These are phyloP conservation scores for Trichomonascus vanleenenianus DNA, from an alignment of 805 yeast genomes.

Conservation along the genomic window DNA sequence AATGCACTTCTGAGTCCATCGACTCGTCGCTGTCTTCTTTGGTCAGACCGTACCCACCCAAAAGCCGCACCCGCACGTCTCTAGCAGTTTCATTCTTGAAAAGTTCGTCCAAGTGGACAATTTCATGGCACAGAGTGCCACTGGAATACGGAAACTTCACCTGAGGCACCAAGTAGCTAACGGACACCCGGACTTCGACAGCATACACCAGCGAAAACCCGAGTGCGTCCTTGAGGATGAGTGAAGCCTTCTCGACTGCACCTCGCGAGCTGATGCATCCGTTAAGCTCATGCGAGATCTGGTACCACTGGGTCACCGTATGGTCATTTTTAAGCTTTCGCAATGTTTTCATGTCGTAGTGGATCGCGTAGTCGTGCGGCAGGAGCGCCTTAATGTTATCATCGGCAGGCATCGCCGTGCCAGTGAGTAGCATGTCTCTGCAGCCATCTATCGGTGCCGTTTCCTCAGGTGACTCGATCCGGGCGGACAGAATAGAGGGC, in stretches of 20 bases:
- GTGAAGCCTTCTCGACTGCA: slow-evolving; percentile 23
- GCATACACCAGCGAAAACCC: slow-evolving; percentile 22
- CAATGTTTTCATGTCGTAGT: slow-evolving; percentile 8
- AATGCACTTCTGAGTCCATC: slow-evolving; percentile 16
- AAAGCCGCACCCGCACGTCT: slow-evolving; percentile 11
- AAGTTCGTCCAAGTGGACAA: not conserved
- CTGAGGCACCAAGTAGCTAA: slow-evolving; percentile 2
- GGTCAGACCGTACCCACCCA: slow-evolving; percentile 14
- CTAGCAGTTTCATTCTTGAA: slow-evolving; percentile 6
- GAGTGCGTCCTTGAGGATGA: slow-evolving; percentile 18
- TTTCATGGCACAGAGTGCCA: not conserved
- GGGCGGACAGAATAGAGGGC: slow-evolving; percentile 4
- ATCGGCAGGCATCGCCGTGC: not conserved
- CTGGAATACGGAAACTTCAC: not conserved
- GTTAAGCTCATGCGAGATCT: slow-evolving; percentile 20
- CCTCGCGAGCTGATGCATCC: slow-evolving; percentile 16
- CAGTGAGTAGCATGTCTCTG: too few species aligned
- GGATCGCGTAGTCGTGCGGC: slow-evolving; percentile 2
- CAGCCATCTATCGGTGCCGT: too few species aligned
- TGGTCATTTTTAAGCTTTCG: slow-evolving; percentile 11
- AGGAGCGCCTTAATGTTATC: not conserved
- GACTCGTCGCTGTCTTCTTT: slow-evolving; percentile 4
- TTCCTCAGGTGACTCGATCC: slow-evolving; percentile 5
- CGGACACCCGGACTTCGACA: slow-evolving; percentile 17
- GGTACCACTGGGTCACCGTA: slow-evolving; percentile 20